Evolutionary conservation across 257 asterid species (phyloP).

Genomic region (Sherardia arvensis): DNA sequence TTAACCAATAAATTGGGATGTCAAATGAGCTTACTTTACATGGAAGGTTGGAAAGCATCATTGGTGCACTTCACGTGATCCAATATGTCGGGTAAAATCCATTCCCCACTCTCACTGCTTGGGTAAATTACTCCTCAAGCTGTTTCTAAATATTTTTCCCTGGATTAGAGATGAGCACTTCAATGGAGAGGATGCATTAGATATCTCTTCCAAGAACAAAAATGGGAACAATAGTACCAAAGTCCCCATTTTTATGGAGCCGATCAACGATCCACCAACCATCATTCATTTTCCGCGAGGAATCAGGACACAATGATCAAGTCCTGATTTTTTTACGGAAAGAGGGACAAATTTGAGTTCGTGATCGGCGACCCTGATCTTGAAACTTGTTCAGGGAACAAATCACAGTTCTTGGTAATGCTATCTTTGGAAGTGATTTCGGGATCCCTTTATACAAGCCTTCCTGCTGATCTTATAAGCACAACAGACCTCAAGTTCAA

Average conservation of each 20-base stretch:
- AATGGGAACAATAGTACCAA: conserved; percentile 55
- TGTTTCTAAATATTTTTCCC: not conserved
- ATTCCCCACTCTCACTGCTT: too few species aligned
- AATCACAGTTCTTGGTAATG: conserved; percentile 50
- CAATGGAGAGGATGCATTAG: conserved; percentile 53
- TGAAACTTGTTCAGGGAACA: conserved; percentile 55
- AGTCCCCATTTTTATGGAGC: conserved; percentile 66
- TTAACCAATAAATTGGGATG: conserved; percentile 12
- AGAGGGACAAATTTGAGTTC: conserved; percentile 22
- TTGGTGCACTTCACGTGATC: conserved; percentile 62
- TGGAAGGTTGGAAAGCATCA: conserved; percentile 55
- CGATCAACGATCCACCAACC: conserved; percentile 94
- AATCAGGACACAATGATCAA: conserved; percentile 20
- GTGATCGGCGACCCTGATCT: conserved; percentile 75
- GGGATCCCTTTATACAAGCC: conserved; percentile 59
- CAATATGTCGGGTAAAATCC: conserved; percentile 52
- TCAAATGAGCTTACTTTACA: conserved; percentile 36
- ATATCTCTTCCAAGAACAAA: conserved; percentile 53
- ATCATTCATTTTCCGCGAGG: conserved; percentile 46
- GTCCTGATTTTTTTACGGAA: conserved; percentile 39
- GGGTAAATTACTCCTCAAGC: too few species aligned
- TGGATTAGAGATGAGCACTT: conserved; percentile 51
- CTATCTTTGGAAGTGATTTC: conserved; percentile 68
- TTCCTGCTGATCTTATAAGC: conserved; percentile 57
- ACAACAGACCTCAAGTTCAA: conserved; percentile 67